phyloP scores from a whole-genome alignment of 2,329 filamentous ascomycete genomes.

The Alternaria panax region DNA sequence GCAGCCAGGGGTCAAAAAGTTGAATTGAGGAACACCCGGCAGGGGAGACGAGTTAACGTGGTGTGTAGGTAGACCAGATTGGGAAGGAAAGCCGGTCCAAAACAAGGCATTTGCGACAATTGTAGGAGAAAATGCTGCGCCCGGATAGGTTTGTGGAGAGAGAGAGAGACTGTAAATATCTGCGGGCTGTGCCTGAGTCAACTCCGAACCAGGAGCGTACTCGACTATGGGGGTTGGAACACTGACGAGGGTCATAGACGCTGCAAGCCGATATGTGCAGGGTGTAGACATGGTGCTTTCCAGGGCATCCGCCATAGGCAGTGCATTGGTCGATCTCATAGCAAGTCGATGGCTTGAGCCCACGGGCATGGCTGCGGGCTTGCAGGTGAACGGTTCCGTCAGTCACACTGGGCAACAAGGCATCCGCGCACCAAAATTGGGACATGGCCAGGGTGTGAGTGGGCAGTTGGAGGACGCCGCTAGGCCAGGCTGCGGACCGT shows the following conservation, averaged over 20 bases:
- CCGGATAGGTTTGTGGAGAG: conserved; percentile 36
- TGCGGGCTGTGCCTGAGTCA: conserved; percentile 50
- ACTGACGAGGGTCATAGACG: conserved; percentile 34
- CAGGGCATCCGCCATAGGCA: conserved; percentile 36
- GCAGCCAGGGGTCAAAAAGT: conserved; percentile 36
- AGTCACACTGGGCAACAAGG: conserved; percentile 37
- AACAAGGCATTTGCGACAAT: conserved; percentile 42
- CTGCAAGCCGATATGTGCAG: conserved; percentile 42
- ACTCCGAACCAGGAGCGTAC: conserved; percentile 31
- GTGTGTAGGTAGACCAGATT: conserved; percentile 34
- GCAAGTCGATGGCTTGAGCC: conserved; percentile 40
- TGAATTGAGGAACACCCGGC: conserved; percentile 41
- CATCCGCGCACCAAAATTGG: conserved; percentile 44
- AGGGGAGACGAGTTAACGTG: conserved; percentile 35
- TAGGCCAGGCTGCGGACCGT: conserved; percentile 49
- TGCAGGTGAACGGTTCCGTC: conserved; percentile 48
- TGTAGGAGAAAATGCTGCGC: conserved; percentile 43
- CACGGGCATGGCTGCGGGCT: conserved; percentile 44
- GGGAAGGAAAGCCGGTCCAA: conserved; percentile 44
- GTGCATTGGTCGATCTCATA: conserved; percentile 34
- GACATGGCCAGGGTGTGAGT: conserved; percentile 28
- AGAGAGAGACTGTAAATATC: conserved; percentile 46
- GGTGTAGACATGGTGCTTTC: conserved; percentile 30
- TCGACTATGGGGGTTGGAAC: conserved; percentile 23
- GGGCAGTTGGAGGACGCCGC: conserved; percentile 26